phyloP scores from a whole-genome alignment of 2,329 filamentous ascomycete genomes.

The Pestalotiopsis sp. region DNA sequence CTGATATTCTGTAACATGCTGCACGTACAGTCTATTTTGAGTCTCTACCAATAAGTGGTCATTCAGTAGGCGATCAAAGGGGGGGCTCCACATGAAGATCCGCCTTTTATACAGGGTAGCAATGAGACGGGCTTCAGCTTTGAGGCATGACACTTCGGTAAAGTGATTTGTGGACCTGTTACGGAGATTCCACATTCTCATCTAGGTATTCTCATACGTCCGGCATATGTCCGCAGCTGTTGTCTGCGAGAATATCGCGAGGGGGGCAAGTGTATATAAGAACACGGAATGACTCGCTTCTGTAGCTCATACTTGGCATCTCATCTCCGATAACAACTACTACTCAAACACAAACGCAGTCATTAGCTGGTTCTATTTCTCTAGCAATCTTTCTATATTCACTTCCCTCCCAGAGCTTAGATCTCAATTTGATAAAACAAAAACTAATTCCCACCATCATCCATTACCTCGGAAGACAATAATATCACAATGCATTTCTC shows the following conservation, averaged over 20 bases:
- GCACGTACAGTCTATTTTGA: conserved; percentile 1
- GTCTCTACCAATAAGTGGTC: not conserved
- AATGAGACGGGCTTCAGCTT: conserved; percentile 1
- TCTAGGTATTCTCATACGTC: not conserved
- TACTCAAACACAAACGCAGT: not conserved
- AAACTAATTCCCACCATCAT: not conserved
- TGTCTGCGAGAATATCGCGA: not conserved
- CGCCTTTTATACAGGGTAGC: not conserved
- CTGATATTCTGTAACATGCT: conserved; percentile 7
- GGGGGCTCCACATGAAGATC: not conserved
- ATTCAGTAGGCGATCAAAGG: not conserved
- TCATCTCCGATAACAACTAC: not conserved
- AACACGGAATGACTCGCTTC: not conserved
- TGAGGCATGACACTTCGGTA: conserved; percentile 3
- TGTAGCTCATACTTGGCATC: not conserved
- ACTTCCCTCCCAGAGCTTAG: not conserved
- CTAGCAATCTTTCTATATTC: not conserved
- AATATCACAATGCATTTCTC: conserved; percentile 13
- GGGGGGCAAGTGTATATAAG: not conserved
- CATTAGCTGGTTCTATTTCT: not conserved
- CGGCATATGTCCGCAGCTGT: not conserved
- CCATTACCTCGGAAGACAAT: not conserved
- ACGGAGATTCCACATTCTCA: not conserved
- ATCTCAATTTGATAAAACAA: not conserved
- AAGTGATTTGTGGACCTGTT: not conserved